Percentiles rank a stretch among this genome's conserved stretches.
Conservation (phyloP, 805 yeast genomes). For the Yarrowia keelungensis region DNA sequence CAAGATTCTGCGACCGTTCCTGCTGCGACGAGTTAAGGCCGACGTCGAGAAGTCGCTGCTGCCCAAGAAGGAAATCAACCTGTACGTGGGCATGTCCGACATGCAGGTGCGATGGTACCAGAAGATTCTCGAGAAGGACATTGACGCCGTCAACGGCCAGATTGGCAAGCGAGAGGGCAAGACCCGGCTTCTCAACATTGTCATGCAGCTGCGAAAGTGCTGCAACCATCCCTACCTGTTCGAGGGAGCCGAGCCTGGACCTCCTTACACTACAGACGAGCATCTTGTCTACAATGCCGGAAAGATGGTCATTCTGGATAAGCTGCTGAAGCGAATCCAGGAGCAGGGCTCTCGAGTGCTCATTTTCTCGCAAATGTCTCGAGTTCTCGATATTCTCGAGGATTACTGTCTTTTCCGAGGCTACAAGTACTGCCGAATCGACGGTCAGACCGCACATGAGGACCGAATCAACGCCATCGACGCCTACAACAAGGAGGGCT, state of each 20-base stretch:
- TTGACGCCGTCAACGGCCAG: conserved; percentile 94
- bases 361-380: conserved; percentile 92
- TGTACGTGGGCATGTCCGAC: conserved; percentile 94
- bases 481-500: conserved; percentile 81
- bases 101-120: conserved; percentile 95
- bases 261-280: conserved; percentile 95
- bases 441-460: conserved; percentile 92
- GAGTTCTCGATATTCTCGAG: conserved; percentile 86
- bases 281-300: conserved; percentile 88
- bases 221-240: conserved; percentile 97
- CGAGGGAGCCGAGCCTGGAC: conserved; percentile 99
- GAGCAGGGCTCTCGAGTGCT: conserved; percentile 86
- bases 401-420: conserved; percentile 88
- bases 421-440: conserved; percentile 88
- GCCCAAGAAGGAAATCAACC: conserved; percentile 87
- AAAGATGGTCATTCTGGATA: conserved; percentile 88
- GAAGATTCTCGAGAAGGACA: conserved; percentile 84
- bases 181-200: conserved; percentile 87
- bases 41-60: conserved; percentile 91
- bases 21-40: conserved; percentile 85
- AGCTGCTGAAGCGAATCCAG: conserved; percentile 73
- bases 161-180: conserved; percentile 85
- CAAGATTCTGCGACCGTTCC: conserved; percentile 83
- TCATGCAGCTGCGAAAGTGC: conserved; percentile 95
- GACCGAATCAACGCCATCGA: conserved; percentile 93